Evolutionary conservation across 2,329 filamentous ascomycete genomes (phyloP), one percentile per base, ranked within the genome.

Genomic region (Graphilbum fragrans): DNA sequence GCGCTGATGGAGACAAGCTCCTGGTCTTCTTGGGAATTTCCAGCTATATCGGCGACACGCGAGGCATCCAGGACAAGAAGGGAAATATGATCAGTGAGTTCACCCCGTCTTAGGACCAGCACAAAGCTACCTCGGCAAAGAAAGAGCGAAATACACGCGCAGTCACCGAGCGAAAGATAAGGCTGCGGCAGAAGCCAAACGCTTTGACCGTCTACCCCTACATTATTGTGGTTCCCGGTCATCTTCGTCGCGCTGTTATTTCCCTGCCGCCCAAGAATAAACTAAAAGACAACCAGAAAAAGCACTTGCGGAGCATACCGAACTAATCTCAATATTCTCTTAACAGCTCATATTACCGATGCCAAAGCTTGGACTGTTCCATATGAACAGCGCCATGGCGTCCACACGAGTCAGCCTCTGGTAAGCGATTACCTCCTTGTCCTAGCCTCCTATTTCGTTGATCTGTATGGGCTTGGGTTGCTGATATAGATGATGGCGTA

Each of bases 21-120:
- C 61, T 67, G 5, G 59, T 77, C 35, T 78, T 73, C 48, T 61
- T 77, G 5, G 76, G 71, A 1, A 55, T 80, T 11, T 64, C 74
- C 1, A 67, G 64, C 42, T 67, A 79, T 49, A 64, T 81, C 38
- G 75, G 69, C 2, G 62, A 70, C 31, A 61, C 67, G 37, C 64
- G 73, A 32, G 71, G 71, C 3, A 48, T 66, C 3, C 71, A 75
- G 43, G 64, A 65, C 42, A 58, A 58, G n/a, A 63, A 62, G 35
- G 67, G 67, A 11, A 63, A 64, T 29, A 62, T 71, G 50, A 48
- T 72, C 16, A 60, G 68, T 70, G 56, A 48, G 63, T 55, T 18
- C 2, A 19, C 4, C 20, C 10, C 10, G 11, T 10, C 6, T 33
- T n/a, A 19, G 8, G 16, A 19, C 33, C 14, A 7, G 8, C n/a